Conservation (phyloP, 2,329 filamentous ascomycete species). For the Penicillium sp. region DNA sequence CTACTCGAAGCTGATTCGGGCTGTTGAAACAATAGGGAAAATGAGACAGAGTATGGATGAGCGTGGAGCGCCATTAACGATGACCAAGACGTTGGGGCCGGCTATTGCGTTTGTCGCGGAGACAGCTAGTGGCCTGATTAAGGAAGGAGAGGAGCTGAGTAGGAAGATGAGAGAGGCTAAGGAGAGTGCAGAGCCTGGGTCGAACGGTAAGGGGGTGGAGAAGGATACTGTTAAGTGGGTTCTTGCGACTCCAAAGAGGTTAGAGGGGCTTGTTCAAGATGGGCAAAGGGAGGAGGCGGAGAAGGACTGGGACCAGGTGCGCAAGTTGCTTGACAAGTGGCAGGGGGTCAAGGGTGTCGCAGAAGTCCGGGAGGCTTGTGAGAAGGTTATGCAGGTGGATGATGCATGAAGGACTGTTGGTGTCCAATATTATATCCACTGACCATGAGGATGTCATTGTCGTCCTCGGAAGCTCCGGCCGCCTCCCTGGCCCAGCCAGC, state of each 20-base stretch:
- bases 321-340: slow-evolving; percentile 47
- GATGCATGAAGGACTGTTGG: slow-evolving; percentile 28
- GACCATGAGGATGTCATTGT: background rate
- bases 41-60: slow-evolving; percentile 56
- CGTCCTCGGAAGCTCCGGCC: background rate
- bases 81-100: slow-evolving; percentile 50
- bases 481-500: background rate
- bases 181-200: slow-evolving; percentile 15
- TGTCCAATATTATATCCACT: background rate
- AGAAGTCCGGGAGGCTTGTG: slow-evolving; percentile 46
- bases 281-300: slow-evolving; percentile 46
- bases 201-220: slow-evolving; percentile 34
- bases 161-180: slow-evolving; percentile 35
- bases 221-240: slow-evolving; percentile 53
- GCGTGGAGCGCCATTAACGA: slow-evolving; percentile 48
- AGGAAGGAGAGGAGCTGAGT: slow-evolving; percentile 44
- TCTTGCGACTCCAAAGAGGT: slow-evolving; percentile 44
- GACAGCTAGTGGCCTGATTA: slow-evolving; percentile 46
- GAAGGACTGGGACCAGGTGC: slow-evolving; percentile 49
- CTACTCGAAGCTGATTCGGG: slow-evolving; percentile 94
- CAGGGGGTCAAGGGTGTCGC: slow-evolving; percentile 48
- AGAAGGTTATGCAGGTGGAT: slow-evolving; percentile 40
- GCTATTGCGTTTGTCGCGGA: slow-evolving; percentile 51
- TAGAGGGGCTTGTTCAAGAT: slow-evolving; percentile 44
- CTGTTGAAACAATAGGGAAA: slow-evolving; percentile 92